phyloP scores from a whole-genome alignment of 1,284 basidiomycete species.

The Tausonia pullulans region DNA sequence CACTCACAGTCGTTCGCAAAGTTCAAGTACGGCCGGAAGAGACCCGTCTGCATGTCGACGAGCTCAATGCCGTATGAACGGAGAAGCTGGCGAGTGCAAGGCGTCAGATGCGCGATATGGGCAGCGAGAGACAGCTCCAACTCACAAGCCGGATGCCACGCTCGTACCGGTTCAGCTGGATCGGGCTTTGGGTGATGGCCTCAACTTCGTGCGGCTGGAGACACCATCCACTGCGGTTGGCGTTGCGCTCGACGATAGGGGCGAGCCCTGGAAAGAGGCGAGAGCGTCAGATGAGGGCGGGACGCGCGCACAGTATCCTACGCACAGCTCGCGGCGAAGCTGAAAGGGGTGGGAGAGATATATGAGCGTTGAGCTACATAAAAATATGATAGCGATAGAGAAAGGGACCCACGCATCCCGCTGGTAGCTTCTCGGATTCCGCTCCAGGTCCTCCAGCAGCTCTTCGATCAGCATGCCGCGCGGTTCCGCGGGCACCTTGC shows the following conservation, averaged over 20 bases:
- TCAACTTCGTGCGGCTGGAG: conserved; percentile 1
- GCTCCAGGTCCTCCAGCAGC: background rate
- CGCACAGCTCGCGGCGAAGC: no score
- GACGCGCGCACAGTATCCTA: no score
- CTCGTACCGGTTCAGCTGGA: background rate
- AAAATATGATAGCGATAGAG: no score
- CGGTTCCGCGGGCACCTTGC: background rate
- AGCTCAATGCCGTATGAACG: background rate
- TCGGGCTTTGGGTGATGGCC: background rate
- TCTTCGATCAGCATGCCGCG: background rate
- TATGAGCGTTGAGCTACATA: no score
- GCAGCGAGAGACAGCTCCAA: no score
- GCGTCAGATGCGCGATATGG: no score
- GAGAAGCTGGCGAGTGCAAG: background rate
- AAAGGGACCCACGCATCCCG: no score
- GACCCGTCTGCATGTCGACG: background rate
- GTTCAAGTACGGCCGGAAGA: background rate
- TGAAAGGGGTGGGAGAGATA: no score
- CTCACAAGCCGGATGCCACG: no score
- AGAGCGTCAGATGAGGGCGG: background rate
- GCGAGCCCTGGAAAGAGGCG: background rate
- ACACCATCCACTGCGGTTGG: background rate
- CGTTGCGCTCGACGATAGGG: background rate
- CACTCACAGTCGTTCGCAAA: background rate
- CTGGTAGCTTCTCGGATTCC: background rate